A percentile compares a stretch with the other conserved stretches of the same genome.
These are phyloP conservation scores for Cucurbita ficifolia DNA, from an alignment of 306 rosid species.

Conservation along the genomic window DNA sequence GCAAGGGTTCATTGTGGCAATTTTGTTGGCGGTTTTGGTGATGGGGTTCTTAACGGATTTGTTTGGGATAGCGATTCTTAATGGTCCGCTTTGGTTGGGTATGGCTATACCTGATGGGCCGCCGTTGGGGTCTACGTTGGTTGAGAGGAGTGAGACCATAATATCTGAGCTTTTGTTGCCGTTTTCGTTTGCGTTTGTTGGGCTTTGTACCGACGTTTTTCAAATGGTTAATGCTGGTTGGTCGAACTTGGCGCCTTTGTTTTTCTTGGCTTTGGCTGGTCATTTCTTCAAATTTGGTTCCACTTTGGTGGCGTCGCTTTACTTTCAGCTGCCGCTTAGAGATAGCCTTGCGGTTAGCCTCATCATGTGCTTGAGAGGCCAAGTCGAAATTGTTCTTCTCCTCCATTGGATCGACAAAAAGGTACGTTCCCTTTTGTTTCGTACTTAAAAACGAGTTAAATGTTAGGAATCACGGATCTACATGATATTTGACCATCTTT, in stretches of 20 bases:
- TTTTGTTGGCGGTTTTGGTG: conserved; percentile 24
- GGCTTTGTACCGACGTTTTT: conserved; percentile 26
- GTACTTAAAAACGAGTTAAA: not conserved
- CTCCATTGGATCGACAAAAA: conserved; percentile 55
- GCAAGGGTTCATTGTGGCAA: conserved; percentile 14
- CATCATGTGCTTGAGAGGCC: conserved; percentile 50
- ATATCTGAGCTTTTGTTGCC: conserved; percentile 42
- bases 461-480: too few relatives aligned
- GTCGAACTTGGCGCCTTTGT: conserved; percentile 28
- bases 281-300: conserved; percentile 24
- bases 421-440: conserved; percentile 13
- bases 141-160: conserved; percentile 26
- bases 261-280: conserved; percentile 22
- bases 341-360: conserved; percentile 44
- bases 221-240: conserved; percentile 24
- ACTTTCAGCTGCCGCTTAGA: conserved; percentile 27
- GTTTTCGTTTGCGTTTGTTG: conserved; percentile 36
- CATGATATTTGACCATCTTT: too few relatives aligned
- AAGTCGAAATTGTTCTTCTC: conserved; percentile 43
- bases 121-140: conserved; percentile 38
- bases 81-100: conserved; percentile 65
- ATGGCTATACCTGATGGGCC: conserved; percentile 59
- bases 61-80: conserved; percentile 38
- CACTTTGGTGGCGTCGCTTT: conserved; percentile 18
- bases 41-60: conserved; percentile 41